These are phyloP conservation scores for Oropetium thomaeum DNA, from an alignment of 176 grass and related monocot genomes.

Conservation along the genomic window DNA sequence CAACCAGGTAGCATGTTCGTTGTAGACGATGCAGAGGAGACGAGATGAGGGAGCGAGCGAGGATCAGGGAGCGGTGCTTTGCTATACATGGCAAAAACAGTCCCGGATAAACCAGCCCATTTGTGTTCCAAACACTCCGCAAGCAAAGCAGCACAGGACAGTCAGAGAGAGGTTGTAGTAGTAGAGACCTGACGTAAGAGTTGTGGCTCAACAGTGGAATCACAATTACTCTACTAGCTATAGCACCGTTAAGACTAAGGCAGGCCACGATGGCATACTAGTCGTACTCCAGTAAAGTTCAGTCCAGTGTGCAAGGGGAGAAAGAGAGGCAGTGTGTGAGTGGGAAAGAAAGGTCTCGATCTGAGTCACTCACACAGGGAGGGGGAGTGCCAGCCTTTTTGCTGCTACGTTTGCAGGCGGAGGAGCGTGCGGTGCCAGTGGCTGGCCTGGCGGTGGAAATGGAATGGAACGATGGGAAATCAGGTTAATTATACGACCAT, in stretches of 20 bases:
- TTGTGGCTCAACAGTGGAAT: background rate
- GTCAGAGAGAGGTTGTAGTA: no score
- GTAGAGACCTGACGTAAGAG: background rate
- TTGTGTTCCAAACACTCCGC: background rate
- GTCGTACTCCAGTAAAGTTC: no score
- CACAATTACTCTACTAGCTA: no score
- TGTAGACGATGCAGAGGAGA: no score
- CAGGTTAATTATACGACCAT: slow-evolving; percentile 27
- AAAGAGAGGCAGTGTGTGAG: background rate
- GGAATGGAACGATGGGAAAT: background rate
- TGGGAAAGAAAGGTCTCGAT: background rate
- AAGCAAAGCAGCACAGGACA: no score
- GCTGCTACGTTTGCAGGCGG: slow-evolving; percentile 24
- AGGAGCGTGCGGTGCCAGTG: no score
- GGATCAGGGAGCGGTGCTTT: background rate
- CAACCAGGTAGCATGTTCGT: no score
- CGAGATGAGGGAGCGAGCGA: no score
- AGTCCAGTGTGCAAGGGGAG: no score
- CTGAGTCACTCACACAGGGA: no score
- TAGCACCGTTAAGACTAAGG: slow-evolving; percentile 39
- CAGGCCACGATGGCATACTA: background rate
- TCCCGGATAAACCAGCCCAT: slow-evolving; percentile 44
- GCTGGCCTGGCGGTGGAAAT: background rate
- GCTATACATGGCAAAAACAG: slow-evolving; percentile 54
- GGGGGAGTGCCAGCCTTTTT: background rate